Base-by-base conservation (phyloP, 352 stramenopile genomes). In the Thraustochytrium striatum region DNA sequence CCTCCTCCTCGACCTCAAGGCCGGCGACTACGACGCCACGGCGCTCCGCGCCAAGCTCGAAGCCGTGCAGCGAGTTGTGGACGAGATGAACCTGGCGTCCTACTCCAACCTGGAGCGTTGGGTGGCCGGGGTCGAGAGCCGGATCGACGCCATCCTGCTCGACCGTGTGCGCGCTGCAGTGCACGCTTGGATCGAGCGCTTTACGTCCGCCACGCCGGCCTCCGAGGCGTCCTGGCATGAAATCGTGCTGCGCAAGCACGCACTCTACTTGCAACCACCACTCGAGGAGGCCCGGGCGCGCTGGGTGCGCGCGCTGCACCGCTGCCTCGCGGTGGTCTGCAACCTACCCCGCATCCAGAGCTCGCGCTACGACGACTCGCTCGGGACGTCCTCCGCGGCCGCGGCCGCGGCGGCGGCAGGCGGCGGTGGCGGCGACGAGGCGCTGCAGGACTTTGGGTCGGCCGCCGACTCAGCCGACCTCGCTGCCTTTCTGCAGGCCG, bases 181-280 rank as follows among this genome's bases (percentile, higher is more conserved):
- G 39, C 52, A 55, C 13, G 61, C 43, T 3, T 88, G 85, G 85
- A 33, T 87, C 3, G 57, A 82, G 43, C 11, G 36, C 9, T 70
- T 39, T 33, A 41, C 61, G 11, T 70, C 72, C 55, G 59, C 53
- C 43, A 78, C 86, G 13, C 82, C 72, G 21, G 86, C 89, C 30
- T 69, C 78, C 11, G n/a, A n/a, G n/a, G n/a, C n/a, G n/a, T 19
- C 81, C 87, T 33, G 78, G 21, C 91, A 97, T 69, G 92, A 98
- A 83, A 97, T 99, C 78, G 72, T 97, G 41, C 86, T 99, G 32
- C 92, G 94, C 59, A 98, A 98, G 83, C 95, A 98, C 82, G 89
- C 97, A 62, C 90, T 99, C 75, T 98, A 92, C 50, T 88, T 98
- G 35, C 91, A 93, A 28, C 97, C 97, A 44, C 93, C 95, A 11